Conservation (phyloP, 2,329 filamentous ascomycete genomes). For the Onygena corvina region DNA sequence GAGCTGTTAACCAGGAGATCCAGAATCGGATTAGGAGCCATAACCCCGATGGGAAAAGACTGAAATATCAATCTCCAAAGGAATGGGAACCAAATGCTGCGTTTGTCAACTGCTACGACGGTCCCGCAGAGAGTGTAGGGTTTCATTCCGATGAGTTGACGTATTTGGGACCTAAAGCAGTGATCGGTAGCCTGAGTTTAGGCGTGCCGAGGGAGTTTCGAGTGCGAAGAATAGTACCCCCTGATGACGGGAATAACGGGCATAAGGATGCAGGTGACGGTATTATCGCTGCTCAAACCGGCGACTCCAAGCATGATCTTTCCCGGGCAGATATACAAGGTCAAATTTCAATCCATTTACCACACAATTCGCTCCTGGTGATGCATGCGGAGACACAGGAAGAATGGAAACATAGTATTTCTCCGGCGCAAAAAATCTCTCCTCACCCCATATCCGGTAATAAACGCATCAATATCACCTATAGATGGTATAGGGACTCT, state of each 20-base stretch:
- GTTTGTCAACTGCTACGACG: slow-evolving; percentile 89
- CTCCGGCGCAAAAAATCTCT: slow-evolving; percentile 61
- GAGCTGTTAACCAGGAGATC: slow-evolving; percentile 68
- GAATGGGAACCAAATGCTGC: slow-evolving; percentile 78
- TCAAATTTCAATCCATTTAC: slow-evolving; percentile 84
- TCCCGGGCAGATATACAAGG: slow-evolving; percentile 53
- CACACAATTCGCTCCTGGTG: slow-evolving; percentile 82
- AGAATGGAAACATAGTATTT: slow-evolving; percentile 84
- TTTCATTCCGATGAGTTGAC: slow-evolving; percentile 90
- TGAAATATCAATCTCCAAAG: slow-evolving; percentile 61
- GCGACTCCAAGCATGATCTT: slow-evolving; percentile 10
- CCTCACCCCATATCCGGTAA: slow-evolving; percentile 73
- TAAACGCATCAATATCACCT: slow-evolving; percentile 84
- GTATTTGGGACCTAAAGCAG: slow-evolving; percentile 74
- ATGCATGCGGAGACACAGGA: slow-evolving; percentile 99
- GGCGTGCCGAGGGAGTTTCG: slow-evolving; percentile 91
- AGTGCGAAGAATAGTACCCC: slow-evolving; percentile 60
- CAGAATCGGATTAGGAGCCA: slow-evolving; percentile 53
- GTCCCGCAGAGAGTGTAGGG: slow-evolving; percentile 68
- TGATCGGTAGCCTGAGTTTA: slow-evolving; percentile 81
- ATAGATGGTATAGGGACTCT: slow-evolving; percentile 67
- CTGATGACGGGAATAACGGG: slow-evolving; percentile 35
- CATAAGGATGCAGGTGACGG: slow-evolving; percentile 22
- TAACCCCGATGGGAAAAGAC: slow-evolving; percentile 59
- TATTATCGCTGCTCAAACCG: slow-evolving; percentile 4